Percentiles rank a stretch among this genome's conserved stretches.
Conservation (phyloP, 2,329 filamentous ascomycete species). For the Fusarium nodosum region DNA sequence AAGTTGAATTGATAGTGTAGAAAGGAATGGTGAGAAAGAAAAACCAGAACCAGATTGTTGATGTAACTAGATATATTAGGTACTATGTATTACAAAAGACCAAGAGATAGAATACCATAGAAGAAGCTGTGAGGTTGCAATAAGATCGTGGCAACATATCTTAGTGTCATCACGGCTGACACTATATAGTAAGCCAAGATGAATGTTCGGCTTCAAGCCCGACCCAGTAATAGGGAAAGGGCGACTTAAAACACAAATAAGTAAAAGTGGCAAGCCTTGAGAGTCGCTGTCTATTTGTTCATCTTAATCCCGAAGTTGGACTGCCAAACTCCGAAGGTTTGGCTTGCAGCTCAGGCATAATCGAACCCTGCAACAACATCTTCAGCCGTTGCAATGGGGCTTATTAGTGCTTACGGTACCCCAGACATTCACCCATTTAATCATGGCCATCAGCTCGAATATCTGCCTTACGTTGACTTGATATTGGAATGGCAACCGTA, state of each 20-base stretch:
- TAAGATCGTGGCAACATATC: not conserved
- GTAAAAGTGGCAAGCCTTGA: not conserved
- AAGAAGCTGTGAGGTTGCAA: not conserved
- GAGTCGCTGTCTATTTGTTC: not conserved
- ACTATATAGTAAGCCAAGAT: not conserved
- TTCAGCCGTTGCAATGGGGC: not conserved
- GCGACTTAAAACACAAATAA: slow-evolving; percentile 1
- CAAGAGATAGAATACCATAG: not conserved
- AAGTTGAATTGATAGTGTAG: too few relatives aligned
- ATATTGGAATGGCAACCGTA: not conserved
- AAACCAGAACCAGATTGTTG: not conserved
- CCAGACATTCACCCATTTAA: slow-evolving; percentile 7
- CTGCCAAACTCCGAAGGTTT: not conserved
- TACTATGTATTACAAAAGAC: too few relatives aligned
- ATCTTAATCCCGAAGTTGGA: not conserved
- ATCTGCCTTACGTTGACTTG: not conserved
- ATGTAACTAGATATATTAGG: too few relatives aligned
- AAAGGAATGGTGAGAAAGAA: not conserved
- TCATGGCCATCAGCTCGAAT: not conserved
- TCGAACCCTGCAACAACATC: slow-evolving; percentile 8
- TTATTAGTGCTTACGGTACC: slow-evolving; percentile 29
- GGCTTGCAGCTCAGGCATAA: not conserved
- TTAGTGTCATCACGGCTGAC: not conserved
- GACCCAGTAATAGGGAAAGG: not conserved
- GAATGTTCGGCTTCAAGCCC: not conserved